These are phyloP conservation scores for Trichoderma lentiforme DNA, from an alignment of 2,329 filamentous ascomycete genomes.

Conservation along the genomic window DNA sequence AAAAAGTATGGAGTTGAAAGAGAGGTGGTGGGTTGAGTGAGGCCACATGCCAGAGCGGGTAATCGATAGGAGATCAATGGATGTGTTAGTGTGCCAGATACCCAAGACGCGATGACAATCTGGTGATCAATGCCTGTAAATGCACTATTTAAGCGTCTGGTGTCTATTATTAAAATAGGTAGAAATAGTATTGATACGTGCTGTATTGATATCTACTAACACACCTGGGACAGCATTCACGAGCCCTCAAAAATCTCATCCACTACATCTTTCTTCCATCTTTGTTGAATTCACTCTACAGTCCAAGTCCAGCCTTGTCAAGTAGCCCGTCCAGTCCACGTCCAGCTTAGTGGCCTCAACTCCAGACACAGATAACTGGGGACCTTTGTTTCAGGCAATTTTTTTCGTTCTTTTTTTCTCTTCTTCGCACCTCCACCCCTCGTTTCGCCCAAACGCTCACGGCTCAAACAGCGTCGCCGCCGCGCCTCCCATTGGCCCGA, in stretches of 20 bases:
- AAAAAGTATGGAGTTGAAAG: background rate
- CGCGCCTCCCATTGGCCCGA: background rate
- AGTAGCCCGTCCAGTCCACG: background rate
- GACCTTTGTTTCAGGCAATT: constrained; percentile 10
- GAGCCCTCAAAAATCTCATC: background rate
- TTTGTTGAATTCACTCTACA: background rate
- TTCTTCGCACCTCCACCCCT: background rate
- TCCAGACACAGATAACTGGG: constrained; percentile 5
- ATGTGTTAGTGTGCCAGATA: background rate
- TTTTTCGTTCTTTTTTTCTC: background rate
- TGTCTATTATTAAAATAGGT: background rate
- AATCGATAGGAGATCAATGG: background rate
- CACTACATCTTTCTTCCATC: background rate
- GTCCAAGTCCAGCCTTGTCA: background rate
- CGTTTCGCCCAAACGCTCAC: background rate
- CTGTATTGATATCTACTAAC: background rate
- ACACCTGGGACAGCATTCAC: background rate
- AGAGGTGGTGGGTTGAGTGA: background rate
- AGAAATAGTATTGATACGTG: no score
- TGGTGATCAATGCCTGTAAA: background rate
- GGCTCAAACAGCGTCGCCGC: background rate
- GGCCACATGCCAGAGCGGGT: background rate
- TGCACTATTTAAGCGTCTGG: background rate
- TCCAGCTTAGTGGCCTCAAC: background rate
- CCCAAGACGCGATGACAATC: background rate